Percentiles rank a stretch among this genome's conserved stretches.
Evolutionary conservation across 306 rosid species (phyloP).

Genomic region (Malus sylvestris): DNA sequence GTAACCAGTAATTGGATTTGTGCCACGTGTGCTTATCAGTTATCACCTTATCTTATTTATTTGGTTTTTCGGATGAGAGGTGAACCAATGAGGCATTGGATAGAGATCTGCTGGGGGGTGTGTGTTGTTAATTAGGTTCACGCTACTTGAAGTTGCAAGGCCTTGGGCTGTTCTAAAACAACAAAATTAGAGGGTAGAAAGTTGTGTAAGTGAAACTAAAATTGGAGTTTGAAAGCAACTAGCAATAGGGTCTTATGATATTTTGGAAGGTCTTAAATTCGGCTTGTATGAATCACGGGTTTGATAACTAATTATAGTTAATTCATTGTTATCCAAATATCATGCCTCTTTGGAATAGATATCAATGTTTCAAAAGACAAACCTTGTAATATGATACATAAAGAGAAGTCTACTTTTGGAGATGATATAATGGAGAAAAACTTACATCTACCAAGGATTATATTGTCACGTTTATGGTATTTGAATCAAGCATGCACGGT

Average conservation of each 20-base stretch:
- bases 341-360: not conserved
- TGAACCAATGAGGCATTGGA: conserved; percentile 39
- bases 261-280: too few species aligned
- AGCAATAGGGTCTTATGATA: not conserved
- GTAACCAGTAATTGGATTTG: conserved; percentile 24
- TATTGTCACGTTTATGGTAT: not conserved
- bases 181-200: not conserved
- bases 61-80: conserved; percentile 47
- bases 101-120: conserved; percentile 26
- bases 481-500: not conserved
- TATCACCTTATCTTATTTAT: conserved; percentile 72
- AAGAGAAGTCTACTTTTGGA: too few species aligned
- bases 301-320: too few species aligned
- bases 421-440: not conserved
- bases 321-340: not conserved
- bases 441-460: not conserved
- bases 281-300: not conserved
- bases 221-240: not conserved
- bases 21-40: conserved; percentile 95
- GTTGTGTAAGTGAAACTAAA: not conserved
- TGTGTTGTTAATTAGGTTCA: not conserved
- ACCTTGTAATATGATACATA: too few species aligned
- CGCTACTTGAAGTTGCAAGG: not conserved
- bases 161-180: not conserved
- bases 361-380: not conserved